These are phyloP conservation scores for Globisporangium yorkense DNA, from an alignment of 352 stramenopile species.

Conservation along the genomic window DNA sequence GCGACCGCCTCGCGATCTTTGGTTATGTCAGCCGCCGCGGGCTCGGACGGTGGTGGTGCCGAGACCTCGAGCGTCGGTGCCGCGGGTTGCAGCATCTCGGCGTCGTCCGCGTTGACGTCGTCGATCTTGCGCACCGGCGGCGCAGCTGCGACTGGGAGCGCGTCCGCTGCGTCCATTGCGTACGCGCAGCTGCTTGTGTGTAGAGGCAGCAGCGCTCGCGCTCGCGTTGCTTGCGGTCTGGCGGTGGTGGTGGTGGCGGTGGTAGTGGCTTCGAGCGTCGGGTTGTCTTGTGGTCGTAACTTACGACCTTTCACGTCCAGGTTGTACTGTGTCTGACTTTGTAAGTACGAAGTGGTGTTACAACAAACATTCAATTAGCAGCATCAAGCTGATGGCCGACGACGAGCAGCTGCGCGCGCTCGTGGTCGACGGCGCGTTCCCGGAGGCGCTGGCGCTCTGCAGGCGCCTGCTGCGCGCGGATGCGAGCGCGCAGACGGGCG, in stretches of 20 bases:
- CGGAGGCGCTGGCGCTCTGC: conserved; percentile 39
- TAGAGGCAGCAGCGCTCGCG: too few species aligned
- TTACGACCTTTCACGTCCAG: too few species aligned
- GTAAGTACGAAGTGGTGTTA: neutral
- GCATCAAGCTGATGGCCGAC: neutral
- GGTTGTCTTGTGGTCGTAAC: too few species aligned
- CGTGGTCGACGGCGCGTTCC: conserved; percentile 37
- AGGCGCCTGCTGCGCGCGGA: conserved; percentile 51
- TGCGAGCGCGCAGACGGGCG: conserved; percentile 23
- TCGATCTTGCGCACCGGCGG: neutral
- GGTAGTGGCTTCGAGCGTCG: too few species aligned
- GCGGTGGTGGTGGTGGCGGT: too few species aligned
- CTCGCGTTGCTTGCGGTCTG: too few species aligned
- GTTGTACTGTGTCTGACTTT: too few species aligned
- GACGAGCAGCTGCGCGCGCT: conserved; percentile 37
- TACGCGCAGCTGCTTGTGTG: neutral
- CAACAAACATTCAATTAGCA: neutral
- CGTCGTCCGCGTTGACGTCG: neutral
- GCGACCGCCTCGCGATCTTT: neutral
- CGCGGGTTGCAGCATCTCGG: conserved; percentile 5
- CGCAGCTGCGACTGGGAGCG: neutral
- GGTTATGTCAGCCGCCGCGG: neutral
- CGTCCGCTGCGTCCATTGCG: conserved; percentile 2
- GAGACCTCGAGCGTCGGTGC: conserved; percentile 3
- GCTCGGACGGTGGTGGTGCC: neutral